Evolutionary conservation across 176 grass and related monocot genomes (phyloP).

Genomic region (Cenchrus fungigraminus): DNA sequence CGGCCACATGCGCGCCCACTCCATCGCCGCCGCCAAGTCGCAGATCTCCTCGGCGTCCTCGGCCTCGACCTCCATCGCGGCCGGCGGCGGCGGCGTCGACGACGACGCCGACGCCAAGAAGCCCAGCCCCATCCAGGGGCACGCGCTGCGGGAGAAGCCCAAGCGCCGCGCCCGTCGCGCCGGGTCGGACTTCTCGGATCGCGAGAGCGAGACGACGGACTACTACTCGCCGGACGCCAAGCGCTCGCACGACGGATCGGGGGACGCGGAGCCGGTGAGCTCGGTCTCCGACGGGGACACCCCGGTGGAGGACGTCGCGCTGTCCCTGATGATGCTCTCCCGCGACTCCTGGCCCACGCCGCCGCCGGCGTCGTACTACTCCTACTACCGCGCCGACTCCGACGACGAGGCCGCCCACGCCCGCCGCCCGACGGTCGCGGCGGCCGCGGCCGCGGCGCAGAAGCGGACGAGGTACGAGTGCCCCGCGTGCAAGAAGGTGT

Average conservation of each 20-base stretch:
- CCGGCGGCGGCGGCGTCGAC: conserved; percentile 10
- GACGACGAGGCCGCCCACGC: conserved; percentile 33
- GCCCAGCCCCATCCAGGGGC: conserved; percentile 14
- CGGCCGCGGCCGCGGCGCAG: conserved; percentile 5
- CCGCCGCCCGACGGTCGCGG: background rate
- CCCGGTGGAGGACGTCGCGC: conserved; percentile 70
- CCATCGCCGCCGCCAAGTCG: conserved; percentile 41
- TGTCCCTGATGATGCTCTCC: conserved; percentile 71
- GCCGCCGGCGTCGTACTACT: background rate
- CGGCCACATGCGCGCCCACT: conserved; percentile 83
- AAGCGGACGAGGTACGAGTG: conserved; percentile 62
- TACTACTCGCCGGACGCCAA: conserved; percentile 40
- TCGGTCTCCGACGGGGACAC: conserved; percentile 64
- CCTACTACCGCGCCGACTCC: background rate
- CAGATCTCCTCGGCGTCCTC: conserved; percentile 58
- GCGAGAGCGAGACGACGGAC: conserved; percentile 66
- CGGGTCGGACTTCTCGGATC: conserved; percentile 69
- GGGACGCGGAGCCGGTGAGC: conserved; percentile 57
- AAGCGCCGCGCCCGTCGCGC: conserved; percentile 55
- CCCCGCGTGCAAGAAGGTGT: conserved; percentile 66
- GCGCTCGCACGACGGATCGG: conserved; percentile 45
- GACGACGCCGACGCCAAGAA: conserved; percentile 21
- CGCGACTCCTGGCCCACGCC: conserved; percentile 51
- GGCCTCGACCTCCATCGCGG: conserved; percentile 51
- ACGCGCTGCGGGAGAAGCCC: conserved; percentile 66